Evolutionary conservation across 495 filamentous ascomycete species (phyloP).

Genomic region (Penicillium ochrochloron): DNA sequence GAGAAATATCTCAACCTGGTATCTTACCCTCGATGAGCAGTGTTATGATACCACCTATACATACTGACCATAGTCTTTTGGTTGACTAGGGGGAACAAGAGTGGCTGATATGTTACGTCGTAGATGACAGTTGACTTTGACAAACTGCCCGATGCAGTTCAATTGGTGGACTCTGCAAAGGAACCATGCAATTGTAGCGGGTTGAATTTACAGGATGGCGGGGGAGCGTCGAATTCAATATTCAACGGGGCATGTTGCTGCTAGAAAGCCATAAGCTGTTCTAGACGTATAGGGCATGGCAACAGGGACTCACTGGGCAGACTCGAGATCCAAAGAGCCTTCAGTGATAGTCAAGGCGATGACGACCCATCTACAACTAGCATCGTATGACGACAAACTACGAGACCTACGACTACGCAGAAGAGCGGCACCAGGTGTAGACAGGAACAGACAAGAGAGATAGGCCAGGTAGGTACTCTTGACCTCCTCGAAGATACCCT

Average conservation of each 20-base stretch:
- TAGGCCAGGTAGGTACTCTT: constrained; percentile 32
- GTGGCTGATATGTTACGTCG: not conserved
- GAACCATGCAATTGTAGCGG: not conserved
- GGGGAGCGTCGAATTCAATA: not conserved
- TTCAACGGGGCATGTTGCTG: not conserved
- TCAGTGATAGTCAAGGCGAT: not conserved
- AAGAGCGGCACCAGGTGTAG: constrained; percentile 30
- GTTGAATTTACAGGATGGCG: not conserved
- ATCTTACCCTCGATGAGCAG: too few relatives aligned
- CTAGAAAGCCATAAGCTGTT: not conserved
- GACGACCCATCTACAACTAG: not conserved
- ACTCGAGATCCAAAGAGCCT: not conserved
- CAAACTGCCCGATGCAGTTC: not conserved
- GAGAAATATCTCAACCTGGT: too few relatives aligned
- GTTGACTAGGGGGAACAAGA: not conserved
- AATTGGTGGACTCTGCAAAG: not conserved
- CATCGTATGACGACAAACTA: constrained; percentile 17
- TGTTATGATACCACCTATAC: too few relatives aligned
- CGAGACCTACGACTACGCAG: constrained; percentile 27
- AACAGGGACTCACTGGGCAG: not conserved
- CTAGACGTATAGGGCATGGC: not conserved
- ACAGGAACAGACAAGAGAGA: constrained; percentile 37
- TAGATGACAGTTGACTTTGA: not conserved
- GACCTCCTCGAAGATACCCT: constrained; percentile 6
- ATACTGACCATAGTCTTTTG: too few relatives aligned